phyloP scores from a whole-genome alignment of 2,329 filamentous ascomycete species.

The Penicillium sp. region DNA sequence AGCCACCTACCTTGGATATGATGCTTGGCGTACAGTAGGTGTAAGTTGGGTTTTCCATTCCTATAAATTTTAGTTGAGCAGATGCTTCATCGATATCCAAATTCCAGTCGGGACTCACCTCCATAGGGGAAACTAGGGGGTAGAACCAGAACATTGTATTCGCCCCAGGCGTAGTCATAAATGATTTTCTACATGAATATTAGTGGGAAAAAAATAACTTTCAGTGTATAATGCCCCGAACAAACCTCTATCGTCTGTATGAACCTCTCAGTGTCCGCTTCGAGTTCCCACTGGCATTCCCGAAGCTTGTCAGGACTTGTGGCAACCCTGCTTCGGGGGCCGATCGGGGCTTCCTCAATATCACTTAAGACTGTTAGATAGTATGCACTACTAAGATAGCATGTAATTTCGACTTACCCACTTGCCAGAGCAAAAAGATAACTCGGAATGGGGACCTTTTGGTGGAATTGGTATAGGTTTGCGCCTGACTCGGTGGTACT shows the following conservation, averaged over 20 bases:
- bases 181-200: constrained; percentile 59
- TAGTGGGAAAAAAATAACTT: constrained; percentile 12
- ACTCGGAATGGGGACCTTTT: constrained; percentile 88
- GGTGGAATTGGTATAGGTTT: constrained; percentile 80
- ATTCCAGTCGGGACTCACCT: constrained; percentile 46
- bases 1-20: constrained; percentile 70
- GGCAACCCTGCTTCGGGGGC: constrained; percentile 81
- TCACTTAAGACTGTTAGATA: constrained; percentile 61
- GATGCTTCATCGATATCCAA: neutral
- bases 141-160: constrained; percentile 91
- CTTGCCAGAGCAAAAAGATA: constrained; percentile 93
- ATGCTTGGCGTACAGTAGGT: constrained; percentile 96
- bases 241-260: constrained; percentile 79
- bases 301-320: constrained; percentile 86
- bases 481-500: constrained; percentile 57
- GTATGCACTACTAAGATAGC: neutral
- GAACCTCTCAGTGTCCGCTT: constrained; percentile 89
- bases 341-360: constrained; percentile 82
- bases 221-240: constrained; percentile 5
- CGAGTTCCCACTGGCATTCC: constrained; percentile 87
- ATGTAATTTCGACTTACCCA: constrained; percentile 40
- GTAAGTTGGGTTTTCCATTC: constrained; percentile 83
- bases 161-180: constrained; percentile 90
- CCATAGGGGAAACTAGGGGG: constrained; percentile 91
- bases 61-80: neutral